Evolutionary conservation across 1,284 basidiomycete genomes (phyloP), one percentile per base, ranked within the genome.

Genomic region (Exobasidium cylindrosporum): DNA sequence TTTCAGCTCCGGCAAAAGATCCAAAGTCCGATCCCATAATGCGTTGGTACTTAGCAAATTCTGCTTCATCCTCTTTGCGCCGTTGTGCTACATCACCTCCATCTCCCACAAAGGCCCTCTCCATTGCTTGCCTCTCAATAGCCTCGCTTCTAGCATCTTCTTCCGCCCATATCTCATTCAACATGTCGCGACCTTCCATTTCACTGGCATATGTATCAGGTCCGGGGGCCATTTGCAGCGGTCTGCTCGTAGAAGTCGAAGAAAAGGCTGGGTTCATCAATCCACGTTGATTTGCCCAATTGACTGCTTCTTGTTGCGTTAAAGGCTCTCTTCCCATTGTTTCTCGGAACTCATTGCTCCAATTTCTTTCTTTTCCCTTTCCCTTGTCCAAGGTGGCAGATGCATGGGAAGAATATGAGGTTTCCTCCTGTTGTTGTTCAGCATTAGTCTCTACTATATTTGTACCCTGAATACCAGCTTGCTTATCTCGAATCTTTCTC

Each of bases 381-480:
- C 65, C 74, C 54, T 76, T 76, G 45, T 65, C 71, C 7, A 7
- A 7, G 17, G 35, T 40, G 35, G 35, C 17, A 7, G 35, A 40
- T 7, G 35, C 17, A 17, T 7, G 17, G 10, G 35, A 40, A 10
- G 35, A 40, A 40, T 7, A 7, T 57, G 47, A n/a, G n/a, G n/a
- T n/a, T n/a, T n/a, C n/a, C n/a, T n/a, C n/a, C n/a, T n/a, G n/a
- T 21, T 53, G 54, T 24, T 63, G 57, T 28, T 62, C 62, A 7
- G 30, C 46, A 30, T 81, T 73, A 69, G 66, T 68, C 26, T 72
- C 70, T 54, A 94, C 88, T 80, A 94, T 87, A 58, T 88, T 82
- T 74, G 90, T 87, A 21, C 89, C 91, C 61, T 92, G 86, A 0
- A 96, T 88, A 7, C 89, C 85, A n/a, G 93, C 85, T 70, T 89